phyloP scores from a whole-genome alignment of 441 rosid species.

The Brassica balearica region DNA sequence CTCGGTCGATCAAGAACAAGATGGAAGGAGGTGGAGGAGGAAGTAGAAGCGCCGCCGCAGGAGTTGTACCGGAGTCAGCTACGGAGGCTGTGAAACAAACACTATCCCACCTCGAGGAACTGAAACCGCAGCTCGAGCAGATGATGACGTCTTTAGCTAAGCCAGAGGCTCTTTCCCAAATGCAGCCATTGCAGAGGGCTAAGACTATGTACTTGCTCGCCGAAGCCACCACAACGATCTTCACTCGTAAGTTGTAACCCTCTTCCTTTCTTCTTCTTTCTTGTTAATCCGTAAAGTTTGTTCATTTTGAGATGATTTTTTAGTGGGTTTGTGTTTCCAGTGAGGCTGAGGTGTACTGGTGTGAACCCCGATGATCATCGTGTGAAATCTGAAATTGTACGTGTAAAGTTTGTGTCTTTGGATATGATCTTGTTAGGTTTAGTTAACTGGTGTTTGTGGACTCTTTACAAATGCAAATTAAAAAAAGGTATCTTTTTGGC shows the following conservation, averaged over 20 bases:
- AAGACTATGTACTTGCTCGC: slow-evolving; percentile 58
- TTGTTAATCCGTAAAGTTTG: neutral
- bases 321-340: slow-evolving; percentile 43
- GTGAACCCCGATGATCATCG: slow-evolving; percentile 83
- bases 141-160: neutral
- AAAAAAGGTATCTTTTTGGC: neutral
- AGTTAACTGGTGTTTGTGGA: too few species aligned
- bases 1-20: too few species aligned
- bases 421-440: too few species aligned
- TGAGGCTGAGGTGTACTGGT: slow-evolving; percentile 50
- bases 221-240: slow-evolving; percentile 71
- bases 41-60: neutral
- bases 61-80: neutral
- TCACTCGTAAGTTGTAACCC: slow-evolving; percentile 48
- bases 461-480: too few species aligned
- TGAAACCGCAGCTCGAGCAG: neutral
- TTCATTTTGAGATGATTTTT: slow-evolving; percentile 1
- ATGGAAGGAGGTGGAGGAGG: neutral
- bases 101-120: neutral
- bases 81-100: neutral
- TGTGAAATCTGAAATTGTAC: slow-evolving; percentile 86
- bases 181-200: neutral
- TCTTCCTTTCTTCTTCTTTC: neutral
- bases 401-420: slow-evolving; percentile 21
- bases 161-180: neutral